phyloP scores from a whole-genome alignment of 192 early-diverging fungal genomes.

The Coemansia sp. region DNA sequence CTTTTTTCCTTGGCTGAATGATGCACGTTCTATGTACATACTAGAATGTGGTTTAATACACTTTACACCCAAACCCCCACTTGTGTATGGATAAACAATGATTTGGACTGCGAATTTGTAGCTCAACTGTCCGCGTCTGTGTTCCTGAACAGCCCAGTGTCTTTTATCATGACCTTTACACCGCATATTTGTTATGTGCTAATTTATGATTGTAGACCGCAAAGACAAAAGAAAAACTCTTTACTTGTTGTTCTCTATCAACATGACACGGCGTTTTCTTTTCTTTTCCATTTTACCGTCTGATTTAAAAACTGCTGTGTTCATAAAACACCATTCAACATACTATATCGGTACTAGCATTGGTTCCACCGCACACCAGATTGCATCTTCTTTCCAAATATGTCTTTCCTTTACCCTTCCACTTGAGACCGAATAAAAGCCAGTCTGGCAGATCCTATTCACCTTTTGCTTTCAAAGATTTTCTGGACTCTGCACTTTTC shows the following conservation, averaged over 20 bases:
- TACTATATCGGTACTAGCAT: too few relatives aligned
- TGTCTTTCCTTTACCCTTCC: background rate
- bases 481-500: background rate
- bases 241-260: background rate
- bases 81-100: too few relatives aligned
- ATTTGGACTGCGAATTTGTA: too few relatives aligned
- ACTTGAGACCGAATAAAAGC: background rate
- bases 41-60: conserved; percentile 30
- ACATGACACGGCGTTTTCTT: too few relatives aligned
- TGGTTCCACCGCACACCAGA: background rate
- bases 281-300: too few relatives aligned
- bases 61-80: too few relatives aligned
- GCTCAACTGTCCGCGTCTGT: too few relatives aligned
- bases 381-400: background rate
- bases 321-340: too few relatives aligned
- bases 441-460: background rate
- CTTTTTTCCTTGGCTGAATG: conserved; percentile 29
- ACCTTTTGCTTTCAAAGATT: background rate
- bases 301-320: too few relatives aligned
- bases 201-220: background rate
- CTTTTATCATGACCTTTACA: background rate
- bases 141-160: background rate
- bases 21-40: conserved; percentile 52
- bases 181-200: background rate
- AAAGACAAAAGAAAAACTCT: background rate